A percentile compares a stretch with the other conserved stretches of the same genome.
Evolutionary conservation across 2,329 filamentous ascomycete species (phyloP).

Genomic region (Tolypocladium ophioglossoides): DNA sequence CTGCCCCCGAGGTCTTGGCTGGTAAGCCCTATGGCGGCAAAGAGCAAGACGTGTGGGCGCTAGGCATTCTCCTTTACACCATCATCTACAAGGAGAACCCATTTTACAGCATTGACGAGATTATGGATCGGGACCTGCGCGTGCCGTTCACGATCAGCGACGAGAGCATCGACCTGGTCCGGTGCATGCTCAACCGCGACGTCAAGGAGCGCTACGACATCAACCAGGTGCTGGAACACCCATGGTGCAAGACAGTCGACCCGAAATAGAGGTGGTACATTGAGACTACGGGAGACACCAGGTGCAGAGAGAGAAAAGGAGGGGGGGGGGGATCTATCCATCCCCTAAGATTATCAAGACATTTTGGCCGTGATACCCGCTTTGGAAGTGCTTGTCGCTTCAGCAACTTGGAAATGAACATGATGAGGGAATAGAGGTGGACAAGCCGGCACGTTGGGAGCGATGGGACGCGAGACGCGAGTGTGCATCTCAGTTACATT

Average conservation of each 20-base stretch:
- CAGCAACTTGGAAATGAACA: not conserved
- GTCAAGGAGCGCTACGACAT: constrained; percentile 78
- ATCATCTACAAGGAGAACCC: constrained; percentile 99
- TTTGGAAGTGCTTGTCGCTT: not conserved
- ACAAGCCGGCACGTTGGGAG: not conserved
- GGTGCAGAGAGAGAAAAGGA: not conserved
- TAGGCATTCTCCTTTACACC: constrained; percentile 94
- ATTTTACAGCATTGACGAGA: constrained; percentile 98
- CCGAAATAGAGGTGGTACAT: constrained; percentile 1
- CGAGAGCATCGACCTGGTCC: constrained; percentile 83
- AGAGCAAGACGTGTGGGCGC: constrained; percentile 96
- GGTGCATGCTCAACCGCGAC: constrained; percentile 85
- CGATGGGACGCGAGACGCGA: not conserved
- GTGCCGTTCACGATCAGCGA: constrained; percentile 85
- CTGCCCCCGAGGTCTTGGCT: constrained; percentile 92
- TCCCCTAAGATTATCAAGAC: not conserved
- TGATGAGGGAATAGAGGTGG: not conserved
- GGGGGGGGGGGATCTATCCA: not conserved
- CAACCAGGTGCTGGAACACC: constrained; percentile 74
- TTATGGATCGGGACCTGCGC: constrained; percentile 91
- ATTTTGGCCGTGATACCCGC: constrained; percentile 2
- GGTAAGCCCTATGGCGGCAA: constrained; percentile 88
- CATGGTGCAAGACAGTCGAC: constrained; percentile 50
- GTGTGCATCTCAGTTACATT: not conserved
- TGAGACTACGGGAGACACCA: not conserved